Base-by-base conservation (phyloP, 768 basidiomycete genomes). In the Russula sp. region DNA sequence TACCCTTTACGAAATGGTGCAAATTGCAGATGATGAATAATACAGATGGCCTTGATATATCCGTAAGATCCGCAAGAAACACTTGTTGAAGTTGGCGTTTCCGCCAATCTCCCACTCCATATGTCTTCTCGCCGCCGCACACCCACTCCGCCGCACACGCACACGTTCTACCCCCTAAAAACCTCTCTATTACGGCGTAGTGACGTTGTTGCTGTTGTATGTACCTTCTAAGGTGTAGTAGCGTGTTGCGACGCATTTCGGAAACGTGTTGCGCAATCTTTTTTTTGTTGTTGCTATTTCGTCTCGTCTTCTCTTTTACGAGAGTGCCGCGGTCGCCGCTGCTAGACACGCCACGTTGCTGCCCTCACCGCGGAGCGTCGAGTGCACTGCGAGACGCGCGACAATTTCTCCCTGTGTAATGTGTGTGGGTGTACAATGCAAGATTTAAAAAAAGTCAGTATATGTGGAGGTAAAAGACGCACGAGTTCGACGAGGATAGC, bases 401-500 rank as follows among this genome's bases (percentile, higher is more conserved):
- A 91, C 69, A 7, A 93, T 84, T 70, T 93, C 90, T n/a, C 88
- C 89, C 88, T 90, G 67, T 8, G 42, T 45, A 18, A 25, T n/a
- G 25, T 29, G 36, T 41, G 14, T 35, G 25, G 39, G 34, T 9
- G 45, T 34, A 25, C 3, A 60, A 3, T 29, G 25, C 25, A 29
- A 29, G 25, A 29, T 29, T 29, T 29, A 29, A 29, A 43, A 25
- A 32, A 54, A 5, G n/a, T 29, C 41, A 16, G 45, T 13, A 10
- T 45, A 34, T 22, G 4, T 10, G 9, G 10, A 16, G 2, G 22
- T 0, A 2, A 8, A 25, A 9, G 32, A 78, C 83, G 36, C 68
- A 88, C 91, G 63, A 88, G 72, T 75, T 93, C 93, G 10, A 96
- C 93, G n/a, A 96, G 72, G 70, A 88, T 88, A 22, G 93, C 93